phyloP scores from a whole-genome alignment of 1,284 basidiomycete species.

The Meira nashicola region DNA sequence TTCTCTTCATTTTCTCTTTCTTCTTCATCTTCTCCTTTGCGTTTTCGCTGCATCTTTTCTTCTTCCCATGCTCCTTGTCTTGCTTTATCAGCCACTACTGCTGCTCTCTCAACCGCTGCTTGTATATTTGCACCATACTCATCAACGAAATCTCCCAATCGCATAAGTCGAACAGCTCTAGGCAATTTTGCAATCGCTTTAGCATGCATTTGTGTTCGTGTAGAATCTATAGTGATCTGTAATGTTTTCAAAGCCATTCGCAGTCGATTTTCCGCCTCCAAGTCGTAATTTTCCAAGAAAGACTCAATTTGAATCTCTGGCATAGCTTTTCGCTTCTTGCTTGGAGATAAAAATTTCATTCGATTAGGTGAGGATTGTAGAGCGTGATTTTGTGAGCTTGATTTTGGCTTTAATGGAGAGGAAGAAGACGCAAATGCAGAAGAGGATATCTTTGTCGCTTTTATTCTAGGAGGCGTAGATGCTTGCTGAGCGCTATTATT shows the following conservation, averaged over 20 bases:
- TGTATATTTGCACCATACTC: constrained; percentile 29
- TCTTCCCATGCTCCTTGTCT: constrained; percentile 25
- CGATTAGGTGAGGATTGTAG: too few species aligned
- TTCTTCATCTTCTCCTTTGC: constrained; percentile 16
- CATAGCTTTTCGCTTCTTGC: constrained; percentile 7
- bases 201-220: constrained; percentile 5
- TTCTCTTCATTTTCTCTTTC: constrained; percentile 9
- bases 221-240: constrained; percentile 13
- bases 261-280: constrained; percentile 19
- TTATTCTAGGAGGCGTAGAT: background rate
- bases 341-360: too few species aligned
- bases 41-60: constrained; percentile 28
- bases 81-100: constrained; percentile 23
- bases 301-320: constrained; percentile 32
- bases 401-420: constrained; percentile 13
- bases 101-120: background rate
- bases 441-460: too few species aligned
- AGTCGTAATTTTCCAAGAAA: constrained; percentile 30
- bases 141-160: constrained; percentile 27
- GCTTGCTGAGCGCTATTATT: background rate
- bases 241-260: constrained; percentile 21
- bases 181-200: constrained; percentile 19
- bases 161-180: constrained; percentile 24
- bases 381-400: too few species aligned
- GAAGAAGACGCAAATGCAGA: constrained; percentile 1